Conservation (phyloP, 805 yeast species). For the Starmerella bombicola region DNA sequence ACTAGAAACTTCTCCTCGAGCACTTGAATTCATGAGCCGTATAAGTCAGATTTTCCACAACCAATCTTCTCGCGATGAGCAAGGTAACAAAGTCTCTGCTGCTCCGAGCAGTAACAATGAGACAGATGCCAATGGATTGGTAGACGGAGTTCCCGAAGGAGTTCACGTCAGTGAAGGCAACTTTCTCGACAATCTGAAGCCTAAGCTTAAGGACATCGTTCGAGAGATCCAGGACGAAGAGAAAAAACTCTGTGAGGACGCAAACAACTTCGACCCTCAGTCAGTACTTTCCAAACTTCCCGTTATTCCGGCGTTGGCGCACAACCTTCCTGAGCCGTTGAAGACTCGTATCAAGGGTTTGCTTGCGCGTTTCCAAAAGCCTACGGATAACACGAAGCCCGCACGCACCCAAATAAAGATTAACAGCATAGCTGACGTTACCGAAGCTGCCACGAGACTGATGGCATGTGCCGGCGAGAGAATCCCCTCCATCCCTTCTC, state of each 20-base stretch:
- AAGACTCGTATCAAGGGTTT: slow-evolving; percentile 2
- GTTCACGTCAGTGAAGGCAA: not conserved
- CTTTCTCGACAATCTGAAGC: slow-evolving; percentile 5
- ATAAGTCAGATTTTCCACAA: slow-evolving; percentile 8
- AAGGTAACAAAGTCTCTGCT: too few species aligned
- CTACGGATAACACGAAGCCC: too few species aligned
- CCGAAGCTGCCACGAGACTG: too few species aligned
- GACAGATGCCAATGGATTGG: not conserved
- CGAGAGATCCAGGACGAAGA: slow-evolving; percentile 9
- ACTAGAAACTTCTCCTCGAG: not conserved
- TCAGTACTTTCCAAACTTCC: slow-evolving; percentile 2
- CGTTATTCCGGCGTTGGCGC: not conserved
- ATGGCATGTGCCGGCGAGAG: too few species aligned
- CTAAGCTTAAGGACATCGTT: slow-evolving; percentile 8
- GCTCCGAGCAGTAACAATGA: not conserved
- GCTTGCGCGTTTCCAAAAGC: too few species aligned
- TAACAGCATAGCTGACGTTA: too few species aligned
- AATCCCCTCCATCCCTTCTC: too few species aligned
- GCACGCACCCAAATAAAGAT: too few species aligned
- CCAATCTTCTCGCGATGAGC: not conserved
- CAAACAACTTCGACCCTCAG: not conserved
- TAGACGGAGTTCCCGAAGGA: not conserved
- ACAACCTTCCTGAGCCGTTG: slow-evolving; percentile 6
- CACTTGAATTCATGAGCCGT: slow-evolving; percentile 7
- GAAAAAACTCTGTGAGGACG: slow-evolving; percentile 3